A percentile compares a stretch with the other conserved stretches of the same genome.
These are phyloP conservation scores for Maudiozyma turicensis DNA, from an alignment of 805 yeast genomes.

Conservation along the genomic window DNA sequence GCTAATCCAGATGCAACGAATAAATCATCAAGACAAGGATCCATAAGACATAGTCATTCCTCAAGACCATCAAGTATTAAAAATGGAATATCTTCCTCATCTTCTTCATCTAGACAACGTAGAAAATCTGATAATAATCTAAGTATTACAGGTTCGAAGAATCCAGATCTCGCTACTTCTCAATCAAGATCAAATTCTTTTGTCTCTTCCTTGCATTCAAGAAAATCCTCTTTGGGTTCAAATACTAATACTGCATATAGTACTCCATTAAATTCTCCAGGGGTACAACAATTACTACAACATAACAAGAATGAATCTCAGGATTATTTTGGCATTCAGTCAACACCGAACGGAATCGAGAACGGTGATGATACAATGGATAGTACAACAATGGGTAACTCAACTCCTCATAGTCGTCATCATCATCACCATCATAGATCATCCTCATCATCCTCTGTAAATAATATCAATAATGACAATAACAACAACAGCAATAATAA, in stretches of 20 bases:
- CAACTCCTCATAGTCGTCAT: neutral
- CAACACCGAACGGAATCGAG: neutral
- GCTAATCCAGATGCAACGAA: too few relatives aligned
- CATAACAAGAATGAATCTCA: constrained; percentile 2
- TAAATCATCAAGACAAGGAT: constrained; percentile 8
- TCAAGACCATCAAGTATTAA: constrained; percentile 21
- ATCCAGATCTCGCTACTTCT: constrained; percentile 1
- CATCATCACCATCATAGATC: neutral
- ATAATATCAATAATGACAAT: neutral
- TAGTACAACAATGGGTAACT: neutral
- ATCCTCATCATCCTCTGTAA: neutral
- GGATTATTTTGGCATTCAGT: constrained; percentile 15
- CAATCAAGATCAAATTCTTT: constrained; percentile 21
- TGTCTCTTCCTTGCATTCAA: constrained; percentile 23
- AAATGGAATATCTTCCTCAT: constrained; percentile 12
- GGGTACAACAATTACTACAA: constrained; percentile 9
- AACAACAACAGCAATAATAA: too few relatives aligned
- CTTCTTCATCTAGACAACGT: constrained; percentile 15
- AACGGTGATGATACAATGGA: neutral
- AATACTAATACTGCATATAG: constrained; percentile 23
- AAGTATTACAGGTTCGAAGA: neutral
- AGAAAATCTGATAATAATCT: constrained; percentile 14
- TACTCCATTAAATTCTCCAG: constrained; percentile 28
- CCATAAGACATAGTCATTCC: constrained; percentile 14
- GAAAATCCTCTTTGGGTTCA: constrained; percentile 25